Percentiles rank a stretch among this genome's conserved stretches.
Conservation (phyloP, 169 alveolate genomes). For the Amoebophrya sp. region DNA sequence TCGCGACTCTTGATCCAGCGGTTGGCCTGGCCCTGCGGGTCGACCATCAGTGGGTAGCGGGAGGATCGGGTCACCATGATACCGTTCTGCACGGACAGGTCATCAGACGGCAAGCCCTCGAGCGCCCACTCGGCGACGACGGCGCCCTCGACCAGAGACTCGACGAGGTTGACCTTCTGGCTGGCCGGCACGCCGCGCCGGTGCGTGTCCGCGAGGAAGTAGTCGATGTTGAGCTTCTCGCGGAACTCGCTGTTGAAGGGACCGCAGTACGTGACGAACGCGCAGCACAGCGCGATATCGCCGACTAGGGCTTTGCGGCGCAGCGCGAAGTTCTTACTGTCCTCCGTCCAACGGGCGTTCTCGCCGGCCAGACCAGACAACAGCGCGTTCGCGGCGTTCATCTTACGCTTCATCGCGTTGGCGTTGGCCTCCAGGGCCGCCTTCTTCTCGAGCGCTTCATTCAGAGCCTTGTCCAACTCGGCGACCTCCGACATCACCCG, state of each 20-base stretch:
- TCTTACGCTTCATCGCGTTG: slow-evolving; percentile 45
- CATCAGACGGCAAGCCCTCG: slow-evolving; percentile 76
- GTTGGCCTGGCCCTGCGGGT: slow-evolving; percentile 78
- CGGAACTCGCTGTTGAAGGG: slow-evolving; percentile 93
- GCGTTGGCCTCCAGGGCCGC: neutral
- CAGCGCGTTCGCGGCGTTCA: slow-evolving; percentile 49
- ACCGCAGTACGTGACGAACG: slow-evolving; percentile 89
- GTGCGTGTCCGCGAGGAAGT: slow-evolving; percentile 33
- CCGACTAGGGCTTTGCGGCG: neutral
- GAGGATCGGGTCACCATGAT: slow-evolving; percentile 56
- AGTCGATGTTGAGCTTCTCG: slow-evolving; percentile 73
- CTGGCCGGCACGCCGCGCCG: neutral
- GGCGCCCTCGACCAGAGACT: slow-evolving; percentile 82
- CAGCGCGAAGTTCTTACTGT: slow-evolving; percentile 43
- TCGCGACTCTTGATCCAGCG: slow-evolving; percentile 57
- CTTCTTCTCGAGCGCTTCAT: neutral
- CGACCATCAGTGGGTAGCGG: slow-evolving; percentile 79
- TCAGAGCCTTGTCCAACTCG: neutral
- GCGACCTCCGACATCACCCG: slow-evolving; percentile 39
- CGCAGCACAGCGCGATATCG: neutral
- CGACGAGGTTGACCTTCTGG: slow-evolving; percentile 49
- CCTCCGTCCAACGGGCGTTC: slow-evolving; percentile 48
- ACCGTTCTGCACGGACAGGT: slow-evolving; percentile 60
- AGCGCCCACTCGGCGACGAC: slow-evolving; percentile 84
- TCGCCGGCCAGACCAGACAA: slow-evolving; percentile 47